Conservation (phyloP, 176 grass and related monocot genomes). For the Cocos nucifera region DNA sequence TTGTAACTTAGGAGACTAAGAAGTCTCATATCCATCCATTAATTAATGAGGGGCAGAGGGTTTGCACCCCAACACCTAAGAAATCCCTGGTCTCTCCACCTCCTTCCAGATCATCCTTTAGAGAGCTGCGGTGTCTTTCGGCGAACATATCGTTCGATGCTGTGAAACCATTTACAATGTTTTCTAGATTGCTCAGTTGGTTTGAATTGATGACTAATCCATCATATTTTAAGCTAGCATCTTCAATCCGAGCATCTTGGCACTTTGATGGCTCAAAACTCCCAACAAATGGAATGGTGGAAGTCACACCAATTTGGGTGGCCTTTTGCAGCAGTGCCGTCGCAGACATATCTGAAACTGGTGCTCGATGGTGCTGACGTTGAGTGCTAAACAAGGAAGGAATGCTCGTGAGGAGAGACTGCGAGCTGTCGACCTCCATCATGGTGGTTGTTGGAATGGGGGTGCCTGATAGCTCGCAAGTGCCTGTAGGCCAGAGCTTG, state of each 20-base stretch:
- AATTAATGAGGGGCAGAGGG: conserved; percentile 55
- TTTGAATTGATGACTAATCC: conserved; percentile 17
- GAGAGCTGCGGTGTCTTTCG: conserved; percentile 23
- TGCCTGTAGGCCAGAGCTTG: too few relatives aligned
- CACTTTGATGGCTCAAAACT: conserved; percentile 20
- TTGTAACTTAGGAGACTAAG: not conserved
- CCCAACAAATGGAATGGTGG: conserved; percentile 14
- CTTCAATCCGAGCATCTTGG: conserved; percentile 11
- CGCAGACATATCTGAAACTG: not conserved
- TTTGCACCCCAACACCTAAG: conserved; percentile 74
- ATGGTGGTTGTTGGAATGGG: too few relatives aligned
- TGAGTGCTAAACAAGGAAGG: too few relatives aligned
- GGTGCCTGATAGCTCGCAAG: too few relatives aligned
- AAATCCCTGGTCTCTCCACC: conserved; percentile 78
- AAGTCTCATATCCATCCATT: conserved; percentile 55
- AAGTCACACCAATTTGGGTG: not conserved
- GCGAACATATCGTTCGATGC: conserved; percentile 34
- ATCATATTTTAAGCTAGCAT: conserved; percentile 28
- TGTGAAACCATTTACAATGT: conserved; percentile 24
- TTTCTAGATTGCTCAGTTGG: conserved; percentile 22
- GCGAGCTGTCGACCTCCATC: too few relatives aligned
- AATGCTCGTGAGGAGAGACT: too few relatives aligned
- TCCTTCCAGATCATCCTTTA: conserved; percentile 30
- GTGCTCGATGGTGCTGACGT: not conserved
- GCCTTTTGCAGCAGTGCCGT: conserved; percentile 11